phyloP scores from a whole-genome alignment of 805 yeast species.

The Saturnispora silvae region DNA sequence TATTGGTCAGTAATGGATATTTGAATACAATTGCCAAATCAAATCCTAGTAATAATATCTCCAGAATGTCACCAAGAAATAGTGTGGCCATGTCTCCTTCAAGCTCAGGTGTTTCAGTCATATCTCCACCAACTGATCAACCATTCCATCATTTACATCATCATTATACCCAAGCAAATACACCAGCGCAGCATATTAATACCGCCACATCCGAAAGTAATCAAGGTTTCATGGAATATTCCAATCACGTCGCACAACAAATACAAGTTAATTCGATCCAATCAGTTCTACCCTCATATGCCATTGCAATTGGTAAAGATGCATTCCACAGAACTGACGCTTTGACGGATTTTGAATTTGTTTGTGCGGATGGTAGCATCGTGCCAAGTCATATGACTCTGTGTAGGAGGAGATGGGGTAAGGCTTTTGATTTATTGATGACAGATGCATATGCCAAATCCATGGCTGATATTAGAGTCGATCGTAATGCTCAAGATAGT shows the following conservation, averaged over 20 bases:
- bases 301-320: conserved; percentile 67
- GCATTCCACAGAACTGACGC: conserved; percentile 58
- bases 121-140: not conserved
- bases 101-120: not conserved
- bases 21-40: not conserved
- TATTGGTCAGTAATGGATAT: conserved; percentile 19
- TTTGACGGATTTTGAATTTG: conserved; percentile 61
- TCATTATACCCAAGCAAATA: not conserved
- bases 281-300: conserved; percentile 66
- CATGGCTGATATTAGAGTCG: conserved; percentile 22
- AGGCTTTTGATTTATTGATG: conserved; percentile 50
- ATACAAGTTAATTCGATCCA: conserved; percentile 53
- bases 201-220: not conserved
- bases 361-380: conserved; percentile 61
- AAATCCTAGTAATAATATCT: not conserved
- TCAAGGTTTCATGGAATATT: conserved; percentile 54
- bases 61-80: not conserved
- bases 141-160: not conserved
- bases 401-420: conserved; percentile 69
- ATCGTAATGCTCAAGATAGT: not conserved
- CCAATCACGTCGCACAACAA: conserved; percentile 67
- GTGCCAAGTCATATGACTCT: conserved; percentile 51
- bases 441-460: conserved; percentile 58
- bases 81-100: not conserved
- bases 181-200: not conserved